A percentile compares a stretch with the other conserved stretches of the same genome.
phyloP scores from a whole-genome alignment of 1,284 basidiomycete species.

The Tremellales sp. region DNA sequence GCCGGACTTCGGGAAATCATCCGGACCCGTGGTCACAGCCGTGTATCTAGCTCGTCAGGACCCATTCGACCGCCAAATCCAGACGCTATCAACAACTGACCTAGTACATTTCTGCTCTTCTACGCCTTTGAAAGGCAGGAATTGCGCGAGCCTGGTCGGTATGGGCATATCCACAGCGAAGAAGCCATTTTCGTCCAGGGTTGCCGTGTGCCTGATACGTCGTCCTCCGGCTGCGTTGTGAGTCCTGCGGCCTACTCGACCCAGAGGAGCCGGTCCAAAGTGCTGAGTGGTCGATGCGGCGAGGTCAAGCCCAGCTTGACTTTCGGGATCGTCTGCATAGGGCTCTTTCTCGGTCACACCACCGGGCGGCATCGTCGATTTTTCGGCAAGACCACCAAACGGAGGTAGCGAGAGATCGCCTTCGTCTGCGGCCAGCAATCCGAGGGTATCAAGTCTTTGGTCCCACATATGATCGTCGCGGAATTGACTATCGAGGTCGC shows the following conservation, averaged over 20 bases:
- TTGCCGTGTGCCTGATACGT: slow-evolving; percentile 50
- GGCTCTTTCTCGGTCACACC: slow-evolving; percentile 1
- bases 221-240: slow-evolving; percentile 50
- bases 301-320: slow-evolving; percentile 5
- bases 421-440: slow-evolving; percentile 8
- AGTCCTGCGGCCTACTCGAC: slow-evolving; percentile 67
- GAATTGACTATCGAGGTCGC: background rate
- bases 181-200: slow-evolving; percentile 64
- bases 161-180: slow-evolving; percentile 78
- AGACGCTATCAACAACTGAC: too few species aligned
- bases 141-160: slow-evolving; percentile 66
- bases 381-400: slow-evolving; percentile 2
- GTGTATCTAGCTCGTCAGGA: slow-evolving; percentile 53
- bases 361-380: slow-evolving; percentile 14
- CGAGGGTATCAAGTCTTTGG: slow-evolving; percentile 7
- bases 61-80: background rate
- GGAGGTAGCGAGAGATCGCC: slow-evolving; percentile 22
- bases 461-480: slow-evolving; percentile 5
- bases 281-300: slow-evolving; percentile 58
- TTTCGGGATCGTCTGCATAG: background rate
- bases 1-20: slow-evolving; percentile 78
- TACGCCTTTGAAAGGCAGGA: slow-evolving; percentile 73
- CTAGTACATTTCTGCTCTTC: slow-evolving; percentile 79
- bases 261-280: slow-evolving; percentile 79
- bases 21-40: slow-evolving; percentile 87